Conservation (phyloP, 495 filamentous ascomycete species). For the Arthonia radiata region DNA sequence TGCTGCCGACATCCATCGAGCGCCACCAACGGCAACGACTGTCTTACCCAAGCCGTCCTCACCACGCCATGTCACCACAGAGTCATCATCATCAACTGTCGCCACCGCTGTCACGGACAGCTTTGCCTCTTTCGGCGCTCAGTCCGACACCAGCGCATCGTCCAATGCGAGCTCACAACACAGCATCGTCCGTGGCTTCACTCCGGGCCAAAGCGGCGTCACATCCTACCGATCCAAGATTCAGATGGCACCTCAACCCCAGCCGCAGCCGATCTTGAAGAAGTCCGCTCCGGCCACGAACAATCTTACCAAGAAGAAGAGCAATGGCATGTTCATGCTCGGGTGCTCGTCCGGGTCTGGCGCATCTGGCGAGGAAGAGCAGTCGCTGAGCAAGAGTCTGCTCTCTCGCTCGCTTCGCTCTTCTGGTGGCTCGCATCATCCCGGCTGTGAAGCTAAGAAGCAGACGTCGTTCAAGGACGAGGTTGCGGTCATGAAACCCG, state of each 20-base stretch:
- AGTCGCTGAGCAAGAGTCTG: constrained; percentile 57
- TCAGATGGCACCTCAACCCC: constrained; percentile 21
- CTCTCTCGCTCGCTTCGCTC: too few species aligned
- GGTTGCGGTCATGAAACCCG: constrained; percentile 36
- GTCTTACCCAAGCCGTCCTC: not conserved
- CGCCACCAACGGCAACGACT: constrained; percentile 6
- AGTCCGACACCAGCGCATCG: constrained; percentile 11
- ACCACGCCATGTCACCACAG: constrained; percentile 7
- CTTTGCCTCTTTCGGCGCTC: not conserved
- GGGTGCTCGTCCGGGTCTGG: too few species aligned
- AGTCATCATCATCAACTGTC: constrained; percentile 16
- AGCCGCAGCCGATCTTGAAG: constrained; percentile 19
- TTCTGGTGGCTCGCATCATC: constrained; percentile 15
- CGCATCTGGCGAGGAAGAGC: constrained; percentile 61
- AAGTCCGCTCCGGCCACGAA: constrained; percentile 15
- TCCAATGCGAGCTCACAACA: constrained; percentile 33
- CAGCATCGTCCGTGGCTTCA: constrained; percentile 71
- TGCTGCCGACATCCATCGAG: not conserved
- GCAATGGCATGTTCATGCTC: constrained; percentile 45
- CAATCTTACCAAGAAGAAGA: too few species aligned
- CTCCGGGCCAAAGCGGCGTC: constrained; percentile 48
- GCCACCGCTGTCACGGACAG: constrained; percentile 7
- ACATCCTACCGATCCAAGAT: constrained; percentile 44
- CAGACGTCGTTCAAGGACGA: constrained; percentile 67
- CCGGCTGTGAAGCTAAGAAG: constrained; percentile 38